phyloP scores from a whole-genome alignment of 495 filamentous ascomycete species.

The Trichoderma erinaceum region DNA sequence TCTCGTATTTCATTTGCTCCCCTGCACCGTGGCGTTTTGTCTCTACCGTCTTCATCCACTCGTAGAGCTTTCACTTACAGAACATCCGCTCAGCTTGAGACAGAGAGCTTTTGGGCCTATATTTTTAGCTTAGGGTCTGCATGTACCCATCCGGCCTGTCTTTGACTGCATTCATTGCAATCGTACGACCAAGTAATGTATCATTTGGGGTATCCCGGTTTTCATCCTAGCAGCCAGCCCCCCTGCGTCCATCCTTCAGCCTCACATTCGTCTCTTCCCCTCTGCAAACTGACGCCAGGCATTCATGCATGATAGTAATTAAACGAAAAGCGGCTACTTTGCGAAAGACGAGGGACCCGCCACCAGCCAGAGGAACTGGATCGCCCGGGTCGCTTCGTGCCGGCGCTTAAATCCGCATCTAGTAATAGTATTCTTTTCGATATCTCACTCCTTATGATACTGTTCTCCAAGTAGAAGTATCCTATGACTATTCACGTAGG shows the following conservation, averaged over 20 bases:
- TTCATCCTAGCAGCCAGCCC: background rate
- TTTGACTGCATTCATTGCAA: too few relatives aligned
- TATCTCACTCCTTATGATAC: background rate
- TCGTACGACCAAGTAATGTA: too few relatives aligned
- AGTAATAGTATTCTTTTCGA: background rate
- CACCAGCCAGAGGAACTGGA: background rate
- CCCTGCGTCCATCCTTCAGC: constrained; percentile 6
- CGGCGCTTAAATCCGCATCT: background rate
- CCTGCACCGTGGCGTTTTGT: background rate
- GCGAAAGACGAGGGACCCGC: too few relatives aligned
- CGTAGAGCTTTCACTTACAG: background rate
- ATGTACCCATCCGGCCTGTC: too few relatives aligned
- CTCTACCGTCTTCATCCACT: background rate
- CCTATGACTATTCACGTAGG: background rate
- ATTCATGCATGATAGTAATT: background rate
- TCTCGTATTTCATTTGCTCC: background rate
- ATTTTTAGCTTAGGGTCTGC: too few relatives aligned
- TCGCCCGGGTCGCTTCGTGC: background rate
- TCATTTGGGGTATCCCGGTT: too few relatives aligned
- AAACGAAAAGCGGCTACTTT: background rate
- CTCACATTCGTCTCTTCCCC: background rate
- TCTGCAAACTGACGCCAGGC: background rate
- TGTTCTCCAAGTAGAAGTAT: background rate
- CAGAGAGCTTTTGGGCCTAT: too few relatives aligned
- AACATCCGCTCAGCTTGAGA: too few relatives aligned